phyloP scores from a whole-genome alignment of 202 grass and related monocot species.

The Schoenoplectus tabernaemontani region DNA sequence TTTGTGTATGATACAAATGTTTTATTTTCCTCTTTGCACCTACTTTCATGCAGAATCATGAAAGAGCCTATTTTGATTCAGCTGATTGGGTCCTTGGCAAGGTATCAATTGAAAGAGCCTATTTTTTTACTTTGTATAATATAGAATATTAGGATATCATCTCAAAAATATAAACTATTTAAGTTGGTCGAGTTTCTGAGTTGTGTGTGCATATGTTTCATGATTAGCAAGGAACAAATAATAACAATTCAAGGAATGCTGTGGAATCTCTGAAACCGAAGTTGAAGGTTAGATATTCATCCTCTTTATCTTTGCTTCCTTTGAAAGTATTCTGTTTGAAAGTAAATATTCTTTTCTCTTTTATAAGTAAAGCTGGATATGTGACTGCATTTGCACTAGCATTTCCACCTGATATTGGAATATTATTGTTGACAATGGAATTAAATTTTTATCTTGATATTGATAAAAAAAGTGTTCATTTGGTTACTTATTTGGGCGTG shows the following conservation, averaged over 20 bases:
- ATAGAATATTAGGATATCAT: background rate
- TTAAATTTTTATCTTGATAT: background rate
- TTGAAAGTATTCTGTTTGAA: background rate
- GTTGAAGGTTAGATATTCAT: conserved; percentile 51
- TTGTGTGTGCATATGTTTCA: background rate
- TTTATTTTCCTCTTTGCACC: background rate
- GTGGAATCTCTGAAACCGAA: conserved; percentile 87
- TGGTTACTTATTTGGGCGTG: background rate
- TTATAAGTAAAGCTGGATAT: background rate
- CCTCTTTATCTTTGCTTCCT: conserved; percentile 1
- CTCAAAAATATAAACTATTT: background rate
- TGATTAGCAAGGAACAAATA: conserved; percentile 66
- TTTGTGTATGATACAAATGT: conserved; percentile 9
- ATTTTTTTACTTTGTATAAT: background rate
- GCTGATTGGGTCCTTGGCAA: conserved; percentile 94
- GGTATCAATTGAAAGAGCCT: conserved; percentile 31
- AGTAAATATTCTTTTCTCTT: background rate
- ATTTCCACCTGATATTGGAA: background rate
- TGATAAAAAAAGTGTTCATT: background rate
- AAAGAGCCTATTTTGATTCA: conserved; percentile 89
- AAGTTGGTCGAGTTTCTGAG: background rate
- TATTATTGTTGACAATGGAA: background rate
- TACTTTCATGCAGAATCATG: conserved; percentile 47
- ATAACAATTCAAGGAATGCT: conserved; percentile 37
- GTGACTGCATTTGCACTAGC: background rate